phyloP scores from a whole-genome alignment of 2,329 filamentous ascomycete species.

The Pyricularia sp. region DNA sequence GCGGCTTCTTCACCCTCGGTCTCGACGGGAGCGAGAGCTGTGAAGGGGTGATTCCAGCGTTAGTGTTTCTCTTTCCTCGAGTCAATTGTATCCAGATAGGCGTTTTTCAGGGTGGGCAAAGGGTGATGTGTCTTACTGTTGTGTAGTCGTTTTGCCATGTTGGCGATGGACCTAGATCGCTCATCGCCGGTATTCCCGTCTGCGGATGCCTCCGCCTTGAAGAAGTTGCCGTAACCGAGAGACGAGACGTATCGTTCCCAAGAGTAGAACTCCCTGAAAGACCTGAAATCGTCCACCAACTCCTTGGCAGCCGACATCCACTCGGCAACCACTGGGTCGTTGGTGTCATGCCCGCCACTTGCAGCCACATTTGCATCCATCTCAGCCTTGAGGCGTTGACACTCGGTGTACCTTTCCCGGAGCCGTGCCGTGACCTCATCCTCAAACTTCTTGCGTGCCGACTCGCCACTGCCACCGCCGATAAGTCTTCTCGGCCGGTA shows the following conservation, averaged over 20 bases:
- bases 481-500: conserved; percentile 6
- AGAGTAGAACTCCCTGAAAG: conserved; percentile 49
- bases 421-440: conserved; percentile 14
- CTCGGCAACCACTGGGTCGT: conserved; percentile 27
- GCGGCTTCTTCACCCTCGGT: conserved; percentile 16
- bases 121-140: conserved; percentile 20
- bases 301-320: conserved; percentile 49
- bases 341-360: conserved; percentile 20
- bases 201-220: conserved; percentile 21
- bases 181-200: conserved; percentile 8
- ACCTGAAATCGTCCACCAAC: conserved; percentile 50
- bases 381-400: conserved; percentile 24
- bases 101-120: conserved; percentile 13
- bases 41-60: neutral
- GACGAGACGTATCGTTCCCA: conserved; percentile 54
- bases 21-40: conserved; percentile 21
- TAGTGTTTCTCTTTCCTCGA: neutral
- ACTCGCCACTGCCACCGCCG: conserved; percentile 7
- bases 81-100: neutral
- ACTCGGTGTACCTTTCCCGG: conserved; percentile 26
- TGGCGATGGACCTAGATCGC: neutral
- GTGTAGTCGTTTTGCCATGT: conserved; percentile 39
- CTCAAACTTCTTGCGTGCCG: conserved; percentile 15
- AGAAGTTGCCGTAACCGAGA: conserved; percentile 27
- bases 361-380: conserved; percentile 18